Conservation (phyloP, 495 filamentous ascomycete genomes). For the Pyrenula massariospora region DNA sequence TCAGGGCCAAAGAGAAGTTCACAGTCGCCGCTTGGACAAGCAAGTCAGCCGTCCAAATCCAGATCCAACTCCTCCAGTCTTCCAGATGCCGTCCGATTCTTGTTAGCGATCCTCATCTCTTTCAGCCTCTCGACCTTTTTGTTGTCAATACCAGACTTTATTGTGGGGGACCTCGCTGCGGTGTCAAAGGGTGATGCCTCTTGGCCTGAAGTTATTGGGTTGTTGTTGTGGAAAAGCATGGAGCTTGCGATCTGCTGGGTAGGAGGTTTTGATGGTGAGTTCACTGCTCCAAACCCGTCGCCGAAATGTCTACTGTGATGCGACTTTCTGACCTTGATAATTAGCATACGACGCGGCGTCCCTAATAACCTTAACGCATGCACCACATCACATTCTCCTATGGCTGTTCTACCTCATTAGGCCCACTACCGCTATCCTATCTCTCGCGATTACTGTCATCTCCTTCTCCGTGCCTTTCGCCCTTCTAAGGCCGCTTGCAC, state of each 20-base stretch:
- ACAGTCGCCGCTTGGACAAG: background rate
- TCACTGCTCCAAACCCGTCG: background rate
- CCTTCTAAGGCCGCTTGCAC: background rate
- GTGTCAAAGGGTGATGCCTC: background rate
- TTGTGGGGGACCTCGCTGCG: background rate
- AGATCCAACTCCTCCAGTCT: background rate
- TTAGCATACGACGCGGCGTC: background rate
- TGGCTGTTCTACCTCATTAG: background rate
- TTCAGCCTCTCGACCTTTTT: background rate
- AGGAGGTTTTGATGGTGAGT: background rate
- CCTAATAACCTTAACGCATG: background rate
- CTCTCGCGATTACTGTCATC: background rate
- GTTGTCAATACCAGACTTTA: background rate
- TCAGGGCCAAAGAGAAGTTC: background rate
- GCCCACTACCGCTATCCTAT: background rate
- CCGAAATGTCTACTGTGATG: too few species aligned
- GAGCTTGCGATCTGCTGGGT: background rate
- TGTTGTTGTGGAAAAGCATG: background rate
- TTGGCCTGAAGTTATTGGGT: background rate
- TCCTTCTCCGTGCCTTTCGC: background rate
- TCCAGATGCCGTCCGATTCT: background rate
- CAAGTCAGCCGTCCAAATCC: background rate
- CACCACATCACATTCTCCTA: background rate
- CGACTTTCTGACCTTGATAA: background rate
- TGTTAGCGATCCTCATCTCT: background rate